Conservation (phyloP, 306 rosid genomes). For the Mucuna pruriens region DNA sequence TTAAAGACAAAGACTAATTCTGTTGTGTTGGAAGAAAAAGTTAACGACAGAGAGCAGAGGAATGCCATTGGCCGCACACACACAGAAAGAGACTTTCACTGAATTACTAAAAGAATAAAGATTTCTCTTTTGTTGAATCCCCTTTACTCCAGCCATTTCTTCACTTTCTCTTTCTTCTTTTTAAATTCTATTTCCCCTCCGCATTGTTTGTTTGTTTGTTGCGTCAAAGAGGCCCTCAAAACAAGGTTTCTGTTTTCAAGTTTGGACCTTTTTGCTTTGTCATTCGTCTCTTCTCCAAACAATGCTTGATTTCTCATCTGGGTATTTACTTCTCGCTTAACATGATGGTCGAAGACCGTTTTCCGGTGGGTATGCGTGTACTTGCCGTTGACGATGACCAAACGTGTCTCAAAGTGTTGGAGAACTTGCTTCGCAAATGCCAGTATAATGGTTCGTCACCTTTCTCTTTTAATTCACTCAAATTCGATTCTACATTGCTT, state of each 20-base stretch:
- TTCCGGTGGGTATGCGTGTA: conserved; percentile 90
- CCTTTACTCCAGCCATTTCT: background rate
- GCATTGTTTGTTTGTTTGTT: background rate
- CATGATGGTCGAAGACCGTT: conserved; percentile 56
- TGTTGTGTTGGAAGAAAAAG: conserved; percentile 7
- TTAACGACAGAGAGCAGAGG: background rate
- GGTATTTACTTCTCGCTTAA: conserved; percentile 25
- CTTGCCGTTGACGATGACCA: conserved; percentile 86
- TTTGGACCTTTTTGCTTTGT: conserved; percentile 31
- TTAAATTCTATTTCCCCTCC: background rate
- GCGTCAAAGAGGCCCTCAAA: background rate
- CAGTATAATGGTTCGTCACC: conserved; percentile 69
- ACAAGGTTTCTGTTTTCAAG: background rate
- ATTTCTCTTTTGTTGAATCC: background rate
- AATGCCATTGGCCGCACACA: background rate
- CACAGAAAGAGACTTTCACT: background rate
- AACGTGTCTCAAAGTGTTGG: conserved; percentile 70
- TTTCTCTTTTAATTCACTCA: background rate
- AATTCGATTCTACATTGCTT: background rate
- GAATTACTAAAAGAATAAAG: conserved; percentile 8
- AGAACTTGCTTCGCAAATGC: conserved; percentile 75
- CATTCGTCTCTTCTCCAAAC: conserved; percentile 17
- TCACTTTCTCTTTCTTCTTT: background rate
- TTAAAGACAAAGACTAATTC: background rate
- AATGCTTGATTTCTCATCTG: conserved; percentile 26